Percentiles rank a stretch among this genome's conserved stretches.
These are phyloP conservation scores for Sorghum bicolor DNA, from an alignment of 176 grass and related monocot genomes.

Conservation along the genomic window Sorghum_bicolor_NCBIv3 NC_012876.2:5816501-5817000, in stretches of 20 bases:
- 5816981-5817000: no score
- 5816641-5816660: constrained; percentile 79
- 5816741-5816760: constrained; percentile 80
- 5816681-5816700: constrained; percentile 53
- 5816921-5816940: constrained; percentile 9
- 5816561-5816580: constrained; percentile 73
- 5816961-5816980: not conserved
- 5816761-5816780: constrained; percentile 74
- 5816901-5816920: constrained; percentile 85
- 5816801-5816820: constrained; percentile 63
- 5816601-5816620: constrained; percentile 54
- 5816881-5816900: constrained; percentile 66
- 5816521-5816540: constrained; percentile 84
- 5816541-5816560: constrained; percentile 71
- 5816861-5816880: constrained; percentile 64
- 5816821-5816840: constrained; percentile 60
- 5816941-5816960: not conserved
- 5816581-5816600: constrained; percentile 69
- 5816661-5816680: constrained; percentile 74
- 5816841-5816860: constrained; percentile 53
- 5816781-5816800: constrained; percentile 63
- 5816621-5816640: constrained; percentile 45
- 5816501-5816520: constrained; percentile 67
- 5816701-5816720: constrained; percentile 76
- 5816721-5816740: constrained; percentile 85